Percentiles rank a stretch among this genome's conserved stretches.
Evolutionary conservation across 179 eudicot genomes (phyloP).

Genomic region (Sideroxylon spinosum): DNA sequence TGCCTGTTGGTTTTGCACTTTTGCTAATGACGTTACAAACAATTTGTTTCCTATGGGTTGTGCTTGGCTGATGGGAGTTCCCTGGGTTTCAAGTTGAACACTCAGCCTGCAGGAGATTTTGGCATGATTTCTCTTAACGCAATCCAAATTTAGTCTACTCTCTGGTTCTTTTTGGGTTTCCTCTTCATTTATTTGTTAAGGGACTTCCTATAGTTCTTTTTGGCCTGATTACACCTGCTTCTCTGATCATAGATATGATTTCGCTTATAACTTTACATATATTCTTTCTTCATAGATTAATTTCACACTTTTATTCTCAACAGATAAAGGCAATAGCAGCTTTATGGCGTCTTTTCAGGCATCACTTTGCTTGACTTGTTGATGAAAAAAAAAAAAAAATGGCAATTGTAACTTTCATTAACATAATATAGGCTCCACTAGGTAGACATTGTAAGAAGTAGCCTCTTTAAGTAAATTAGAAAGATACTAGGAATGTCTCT

Average conservation of each 20-base stretch:
- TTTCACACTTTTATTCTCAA: slow-evolving; percentile 66
- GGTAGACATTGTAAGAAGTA: neutral
- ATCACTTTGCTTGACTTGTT: neutral
- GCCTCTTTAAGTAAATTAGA: neutral
- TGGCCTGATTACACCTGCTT: slow-evolving; percentile 74
- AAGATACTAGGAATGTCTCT: neutral
- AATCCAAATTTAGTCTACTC: slow-evolving; percentile 91
- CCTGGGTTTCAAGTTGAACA: slow-evolving; percentile 98
- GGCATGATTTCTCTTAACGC: slow-evolving; percentile 78
- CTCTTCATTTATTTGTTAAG: slow-evolving; percentile 48
- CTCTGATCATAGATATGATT: slow-evolving; percentile 60
- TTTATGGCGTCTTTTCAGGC: slow-evolving; percentile 98
- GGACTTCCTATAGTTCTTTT: slow-evolving; percentile 56
- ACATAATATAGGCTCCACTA: neutral
- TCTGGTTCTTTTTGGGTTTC: slow-evolving; percentile 54
- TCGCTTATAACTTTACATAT: slow-evolving; percentile 61
- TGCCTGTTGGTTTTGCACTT: slow-evolving; percentile 42
- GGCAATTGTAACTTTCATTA: neutral
- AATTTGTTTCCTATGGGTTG: slow-evolving; percentile 79
- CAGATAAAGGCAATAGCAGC: slow-evolving; percentile 81
- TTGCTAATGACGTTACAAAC: slow-evolving; percentile 52
- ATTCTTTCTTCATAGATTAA: slow-evolving; percentile 55
- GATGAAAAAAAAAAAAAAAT: too few relatives aligned
- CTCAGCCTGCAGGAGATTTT: slow-evolving; percentile 82
- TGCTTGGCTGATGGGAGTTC: slow-evolving; percentile 98